Conservation (phyloP, 768 basidiomycete genomes). For the Pleurotus tuoliensis region DNA sequence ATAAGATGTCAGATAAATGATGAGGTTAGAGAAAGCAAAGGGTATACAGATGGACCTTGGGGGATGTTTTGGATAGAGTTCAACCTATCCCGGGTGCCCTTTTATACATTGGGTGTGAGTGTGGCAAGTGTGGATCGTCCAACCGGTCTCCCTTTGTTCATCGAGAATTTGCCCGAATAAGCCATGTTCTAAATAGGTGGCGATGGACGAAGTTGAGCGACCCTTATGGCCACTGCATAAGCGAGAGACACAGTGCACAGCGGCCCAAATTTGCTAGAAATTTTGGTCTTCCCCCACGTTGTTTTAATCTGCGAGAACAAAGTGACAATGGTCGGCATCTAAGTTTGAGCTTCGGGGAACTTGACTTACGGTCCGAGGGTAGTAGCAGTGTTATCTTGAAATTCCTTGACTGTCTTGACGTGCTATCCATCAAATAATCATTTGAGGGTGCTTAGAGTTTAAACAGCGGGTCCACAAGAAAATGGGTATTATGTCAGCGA, state of each 20-base stretch:
- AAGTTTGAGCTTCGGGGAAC: too few relatives aligned
- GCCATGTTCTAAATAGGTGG: not conserved
- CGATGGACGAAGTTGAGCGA: not conserved
- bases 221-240: not conserved
- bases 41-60: not conserved
- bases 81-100: not conserved
- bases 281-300: constrained; percentile 2
- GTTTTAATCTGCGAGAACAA: constrained; percentile 4
- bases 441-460: too few relatives aligned
- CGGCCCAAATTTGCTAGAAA: not conserved
- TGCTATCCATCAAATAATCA: too few relatives aligned
- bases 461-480: too few relatives aligned
- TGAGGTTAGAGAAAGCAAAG: not conserved
- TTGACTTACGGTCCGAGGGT: too few relatives aligned
- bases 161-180: not conserved
- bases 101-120: too few relatives aligned
- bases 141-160: not conserved
- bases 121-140: too few relatives aligned
- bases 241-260: not conserved
- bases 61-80: not conserved
- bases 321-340: not conserved
- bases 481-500: too few relatives aligned
- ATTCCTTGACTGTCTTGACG: too few relatives aligned
- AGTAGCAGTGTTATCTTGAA: too few relatives aligned
- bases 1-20: not conserved